These are phyloP conservation scores for Epichloe brachyelytri DNA, from an alignment of 2,329 filamentous ascomycete genomes.

Conservation along the genomic window DNA sequence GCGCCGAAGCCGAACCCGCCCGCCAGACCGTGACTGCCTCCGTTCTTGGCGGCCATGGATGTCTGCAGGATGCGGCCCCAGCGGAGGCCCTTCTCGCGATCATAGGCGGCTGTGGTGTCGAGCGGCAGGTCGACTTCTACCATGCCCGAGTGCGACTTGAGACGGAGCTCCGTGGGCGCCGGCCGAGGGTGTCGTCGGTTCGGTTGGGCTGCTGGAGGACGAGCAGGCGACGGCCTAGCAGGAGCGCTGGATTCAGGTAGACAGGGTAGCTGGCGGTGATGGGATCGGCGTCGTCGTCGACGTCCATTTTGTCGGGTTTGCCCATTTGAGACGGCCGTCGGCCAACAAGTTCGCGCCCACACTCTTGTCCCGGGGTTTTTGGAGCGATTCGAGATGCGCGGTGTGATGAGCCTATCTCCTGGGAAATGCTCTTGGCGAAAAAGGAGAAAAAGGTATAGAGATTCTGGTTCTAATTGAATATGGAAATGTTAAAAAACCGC, in stretches of 20 bases:
- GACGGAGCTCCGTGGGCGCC: conserved; percentile 58
- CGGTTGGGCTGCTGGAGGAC: conserved; percentile 86
- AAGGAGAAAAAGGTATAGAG: too few relatives aligned
- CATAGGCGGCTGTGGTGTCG: conserved; percentile 60
- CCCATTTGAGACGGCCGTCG: background rate
- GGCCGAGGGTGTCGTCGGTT: conserved; percentile 36
- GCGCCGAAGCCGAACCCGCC: conserved; percentile 57
- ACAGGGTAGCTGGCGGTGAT: conserved; percentile 68
- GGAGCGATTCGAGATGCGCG: background rate
- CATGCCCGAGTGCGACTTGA: conserved; percentile 73
- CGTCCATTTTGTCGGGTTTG: conserved; percentile 12
- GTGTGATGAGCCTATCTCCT: background rate
- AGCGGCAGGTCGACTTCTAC: conserved; percentile 87
- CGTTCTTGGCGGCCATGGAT: conserved; percentile 43
- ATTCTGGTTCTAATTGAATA: too few relatives aligned
- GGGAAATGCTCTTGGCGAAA: too few relatives aligned
- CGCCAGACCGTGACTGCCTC: conserved; percentile 55
- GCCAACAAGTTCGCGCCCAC: background rate
- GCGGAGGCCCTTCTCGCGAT: conserved; percentile 65
- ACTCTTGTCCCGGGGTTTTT: too few relatives aligned
- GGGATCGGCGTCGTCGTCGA: conserved; percentile 44
- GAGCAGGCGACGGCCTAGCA: conserved; percentile 52
- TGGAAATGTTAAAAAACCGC: too few relatives aligned
- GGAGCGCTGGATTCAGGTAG: conserved; percentile 65
- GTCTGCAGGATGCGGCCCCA: conserved; percentile 69